Conservation (phyloP, 768 basidiomycete genomes). For the Exidia glandulosa region DNA sequence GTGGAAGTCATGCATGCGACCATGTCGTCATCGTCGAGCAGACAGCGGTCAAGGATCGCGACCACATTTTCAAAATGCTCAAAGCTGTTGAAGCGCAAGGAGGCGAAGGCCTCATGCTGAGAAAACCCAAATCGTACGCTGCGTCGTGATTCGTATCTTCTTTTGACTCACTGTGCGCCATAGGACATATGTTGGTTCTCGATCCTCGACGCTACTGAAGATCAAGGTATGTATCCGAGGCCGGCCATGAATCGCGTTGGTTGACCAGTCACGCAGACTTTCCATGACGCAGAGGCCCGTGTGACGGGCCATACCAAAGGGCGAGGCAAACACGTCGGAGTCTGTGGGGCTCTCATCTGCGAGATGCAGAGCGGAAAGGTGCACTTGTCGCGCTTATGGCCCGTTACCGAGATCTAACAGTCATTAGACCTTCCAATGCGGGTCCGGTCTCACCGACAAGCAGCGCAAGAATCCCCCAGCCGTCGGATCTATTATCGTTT, state of each 20-base stretch:
- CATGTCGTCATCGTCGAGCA: slow-evolving; percentile 38
- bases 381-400: neutral
- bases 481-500: slow-evolving; percentile 42
- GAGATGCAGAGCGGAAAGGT: slow-evolving; percentile 55
- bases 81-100: slow-evolving; percentile 43
- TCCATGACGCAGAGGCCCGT: slow-evolving; percentile 49
- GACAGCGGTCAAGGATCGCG: slow-evolving; percentile 28
- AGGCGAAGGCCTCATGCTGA: slow-evolving; percentile 50
- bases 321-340: slow-evolving; percentile 1
- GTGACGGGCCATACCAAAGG: slow-evolving; percentile 23
- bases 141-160: slow-evolving; percentile 9
- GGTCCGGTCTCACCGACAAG: slow-evolving; percentile 43
- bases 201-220: slow-evolving; percentile 40
- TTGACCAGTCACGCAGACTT: slow-evolving; percentile 24
- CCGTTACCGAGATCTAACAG: slow-evolving; percentile 10
- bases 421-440: slow-evolving; percentile 49
- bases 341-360: slow-evolving; percentile 18
- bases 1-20: slow-evolving; percentile 27
- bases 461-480: slow-evolving; percentile 44
- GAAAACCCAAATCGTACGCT: slow-evolving; percentile 35
- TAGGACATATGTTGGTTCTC: slow-evolving; percentile 39
- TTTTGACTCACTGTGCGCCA: neutral
- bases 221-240: slow-evolving; percentile 33
- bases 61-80: slow-evolving; percentile 44
- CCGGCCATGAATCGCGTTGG: neutral